Conservation (phyloP, 208 protist genomes). For the Acanthamoeba triangularis region DNA sequence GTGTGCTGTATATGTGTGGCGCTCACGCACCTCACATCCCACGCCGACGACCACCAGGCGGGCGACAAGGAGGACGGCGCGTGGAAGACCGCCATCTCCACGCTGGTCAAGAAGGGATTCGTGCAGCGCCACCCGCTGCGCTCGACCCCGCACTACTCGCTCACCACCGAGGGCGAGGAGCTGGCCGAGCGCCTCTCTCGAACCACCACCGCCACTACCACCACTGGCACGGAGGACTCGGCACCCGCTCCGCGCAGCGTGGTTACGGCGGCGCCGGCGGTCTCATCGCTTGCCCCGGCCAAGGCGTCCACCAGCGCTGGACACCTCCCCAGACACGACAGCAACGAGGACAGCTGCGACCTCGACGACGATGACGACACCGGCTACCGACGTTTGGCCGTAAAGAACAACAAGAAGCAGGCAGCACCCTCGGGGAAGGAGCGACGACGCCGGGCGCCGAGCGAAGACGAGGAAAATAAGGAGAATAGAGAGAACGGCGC, state of each 20-base stretch:
- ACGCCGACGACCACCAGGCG: background rate
- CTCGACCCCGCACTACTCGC: background rate
- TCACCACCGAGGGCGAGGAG: background rate
- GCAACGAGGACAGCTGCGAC: background rate
- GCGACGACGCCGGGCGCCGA: background rate
- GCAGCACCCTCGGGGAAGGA: background rate
- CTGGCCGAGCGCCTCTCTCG: background rate
- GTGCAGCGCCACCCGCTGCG: conserved; percentile 6
- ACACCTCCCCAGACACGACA: background rate
- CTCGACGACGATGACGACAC: no score
- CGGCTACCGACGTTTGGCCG: no score
- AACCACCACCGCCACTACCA: background rate
- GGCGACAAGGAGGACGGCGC: background rate
- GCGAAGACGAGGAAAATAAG: background rate
- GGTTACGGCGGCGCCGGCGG: no score
- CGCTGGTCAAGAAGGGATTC: conserved; percentile 28
- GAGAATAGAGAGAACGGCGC: background rate
- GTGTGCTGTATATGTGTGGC: no score
- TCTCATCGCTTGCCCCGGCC: background rate
- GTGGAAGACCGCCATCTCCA: conserved; percentile 55
- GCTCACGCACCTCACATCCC: background rate
- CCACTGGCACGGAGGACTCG: no score
- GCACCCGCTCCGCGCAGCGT: no score
- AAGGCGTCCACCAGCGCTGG: background rate
- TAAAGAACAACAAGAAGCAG: no score